A percentile compares a stretch with the other conserved stretches of the same genome.
These are phyloP conservation scores for Tolypocladium ovalisporum DNA, from an alignment of 2,329 filamentous ascomycete genomes.

Conservation along the genomic window DNA sequence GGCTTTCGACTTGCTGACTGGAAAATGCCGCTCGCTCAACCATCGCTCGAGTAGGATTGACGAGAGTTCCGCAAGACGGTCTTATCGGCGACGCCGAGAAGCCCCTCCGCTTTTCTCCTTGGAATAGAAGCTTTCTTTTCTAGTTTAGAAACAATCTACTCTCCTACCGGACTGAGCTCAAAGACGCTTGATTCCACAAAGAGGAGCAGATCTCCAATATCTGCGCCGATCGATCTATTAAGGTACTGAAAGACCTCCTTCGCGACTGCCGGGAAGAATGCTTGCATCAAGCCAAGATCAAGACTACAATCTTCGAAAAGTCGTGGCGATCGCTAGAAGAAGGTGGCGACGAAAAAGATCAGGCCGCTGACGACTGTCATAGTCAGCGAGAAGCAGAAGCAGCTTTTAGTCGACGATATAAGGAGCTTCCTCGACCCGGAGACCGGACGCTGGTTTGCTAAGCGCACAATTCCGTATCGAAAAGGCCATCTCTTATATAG, in stretches of 20 bases:
- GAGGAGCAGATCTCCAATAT: conserved; percentile 13
- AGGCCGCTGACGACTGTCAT: conserved; percentile 10
- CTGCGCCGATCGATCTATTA: conserved; percentile 11
- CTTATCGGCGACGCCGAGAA: conserved; percentile 5
- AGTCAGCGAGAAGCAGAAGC: conserved; percentile 5
- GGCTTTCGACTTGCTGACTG: too few species aligned
- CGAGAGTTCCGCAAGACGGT: not conserved
- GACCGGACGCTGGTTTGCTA: conserved; percentile 18
- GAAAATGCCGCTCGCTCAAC: too few species aligned
- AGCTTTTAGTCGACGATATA: conserved; percentile 18
- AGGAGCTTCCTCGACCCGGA: conserved; percentile 22
- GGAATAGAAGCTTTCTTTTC: conserved; percentile 5
- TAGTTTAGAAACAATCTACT: conserved; percentile 5
- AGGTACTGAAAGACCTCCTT: conserved; percentile 16
- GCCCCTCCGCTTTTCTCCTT: conserved; percentile 5
- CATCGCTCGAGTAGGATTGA: not conserved
- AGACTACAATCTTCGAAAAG: conserved; percentile 18
- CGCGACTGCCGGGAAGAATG: conserved; percentile 16
- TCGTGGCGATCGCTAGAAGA: conserved; percentile 14
- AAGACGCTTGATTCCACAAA: conserved; percentile 7
- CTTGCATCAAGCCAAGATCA: conserved; percentile 15
- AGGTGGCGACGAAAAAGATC: conserved; percentile 9
- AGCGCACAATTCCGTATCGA: conserved; percentile 16
- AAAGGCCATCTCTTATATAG: conserved; percentile 27
- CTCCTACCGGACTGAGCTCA: conserved; percentile 4